Evolutionary conservation across 257 asterid genomes (phyloP), one percentile per base, ranked within the genome.

Genomic region (Scutellaria baicalensis): DNA sequence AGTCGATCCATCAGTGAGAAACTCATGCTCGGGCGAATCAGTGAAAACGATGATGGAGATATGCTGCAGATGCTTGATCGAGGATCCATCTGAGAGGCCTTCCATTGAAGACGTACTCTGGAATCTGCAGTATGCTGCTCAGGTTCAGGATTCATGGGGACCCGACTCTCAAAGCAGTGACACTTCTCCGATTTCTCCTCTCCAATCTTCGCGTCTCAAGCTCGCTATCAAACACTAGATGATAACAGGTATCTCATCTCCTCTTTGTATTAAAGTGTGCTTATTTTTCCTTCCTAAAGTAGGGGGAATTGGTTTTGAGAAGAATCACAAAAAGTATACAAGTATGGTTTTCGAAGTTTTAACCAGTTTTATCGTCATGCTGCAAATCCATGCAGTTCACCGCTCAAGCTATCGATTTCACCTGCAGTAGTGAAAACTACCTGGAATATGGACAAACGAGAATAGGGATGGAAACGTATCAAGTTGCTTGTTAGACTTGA

Each of bases 81-180:
- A 81, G 23, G 88, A 90, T 75, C 85, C 91, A 14, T 67, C 62
- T 3, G 95, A 88, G 38, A 82, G 97, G 63, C 97, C 98, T 42
- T 87, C 98, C 0, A 77, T 90, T 33, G 98, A 93, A 76, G 98
- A 93, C 35, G 80, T 93, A 14, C 84, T 90, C 23, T 93, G 98
- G 98, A 88, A 93, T 74, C 58, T 93, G 85, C 98, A 87, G 77
- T 93, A 85, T 83, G 97, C 97, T 70, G 89, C 95, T 62, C 98
- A 93, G 79, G 97, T 90, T 58, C 95, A 93, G 77, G 95, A 85
- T 43, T 81, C 79, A 9, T 84, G 85, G 81, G 78, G 82, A 54
- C 81, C 79, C 5, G 89, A 81, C 62, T 82, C 88, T 21, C 83
- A 87, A 66, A 90, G 94, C 86, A 90, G 84, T 6, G 96, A 88